Base-by-base conservation (phyloP, 371 early-diverging fungal species). In the Mucor irregularis region DNA sequence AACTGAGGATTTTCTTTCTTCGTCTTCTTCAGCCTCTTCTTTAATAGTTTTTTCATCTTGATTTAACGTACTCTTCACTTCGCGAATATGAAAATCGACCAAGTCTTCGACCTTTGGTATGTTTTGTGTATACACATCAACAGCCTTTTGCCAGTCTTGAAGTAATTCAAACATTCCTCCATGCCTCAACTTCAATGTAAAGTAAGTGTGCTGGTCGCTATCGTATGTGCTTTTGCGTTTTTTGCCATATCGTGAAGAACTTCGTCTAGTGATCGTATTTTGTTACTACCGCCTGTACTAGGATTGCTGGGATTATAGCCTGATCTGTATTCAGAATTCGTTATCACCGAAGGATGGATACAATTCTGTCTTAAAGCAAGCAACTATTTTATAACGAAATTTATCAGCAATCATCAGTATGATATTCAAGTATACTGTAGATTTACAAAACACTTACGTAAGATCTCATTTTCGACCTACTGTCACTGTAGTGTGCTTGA, bases 141-240 rank as follows among this genome's bases (percentile, higher is more conserved):
- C 16, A 1, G 73, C 61, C 0, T 28, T 21, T 21, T 53, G 21
- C 61, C 58, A 64, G 0, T 66, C 38, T 34, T 61, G 21, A 17
- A 64, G 21, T 0, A 69, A 34, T 58, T 73, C 73, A n/a, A 53
- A 34, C 73, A 74, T 74, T 22, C 74, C 74, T 7, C 55, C 74
- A 39, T 50, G 53, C 10, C 44, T 57, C 11, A 74, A 35, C 13
- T 35, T 24, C 1, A 43, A 7, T 8, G 16, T 17, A 19, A 38
- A 58, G 24, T 37, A 51, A 8, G 52, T 37, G 4, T 58, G 46
- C 13, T 52, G 55, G 8, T 51, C 46, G 19, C 34, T 25, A 19
- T 61, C 58, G 22, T 28, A 6, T 21, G 37, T 13, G 35, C 9
- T n/a, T 45, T 34, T 7, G 60, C 48, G 1, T 16, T n/a, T 30